Evolutionary conservation across 768 basidiomycete genomes (phyloP).

Genomic region (Suillus discolor): DNA sequence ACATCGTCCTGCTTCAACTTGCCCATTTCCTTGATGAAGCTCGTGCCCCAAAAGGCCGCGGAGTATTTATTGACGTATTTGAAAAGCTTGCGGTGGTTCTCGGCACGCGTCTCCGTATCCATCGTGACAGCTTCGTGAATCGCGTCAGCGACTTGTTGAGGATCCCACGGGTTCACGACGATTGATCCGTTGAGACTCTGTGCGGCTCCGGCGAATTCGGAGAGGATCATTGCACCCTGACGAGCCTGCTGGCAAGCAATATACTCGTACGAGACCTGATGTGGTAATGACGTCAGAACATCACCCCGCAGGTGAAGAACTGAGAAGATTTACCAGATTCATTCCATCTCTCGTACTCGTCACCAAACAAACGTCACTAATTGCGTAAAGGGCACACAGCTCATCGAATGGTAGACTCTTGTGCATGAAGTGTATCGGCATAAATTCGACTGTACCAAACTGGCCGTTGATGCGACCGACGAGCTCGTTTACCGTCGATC

Average conservation of each 20-base stretch:
- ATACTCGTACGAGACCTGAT: constrained; percentile 98
- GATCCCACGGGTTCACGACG: constrained; percentile 99
- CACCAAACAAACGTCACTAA: constrained; percentile 95
- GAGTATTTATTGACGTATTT: constrained; percentile 97
- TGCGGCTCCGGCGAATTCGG: constrained; percentile 97
- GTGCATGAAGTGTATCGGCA: constrained; percentile 99
- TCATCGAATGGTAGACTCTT: constrained; percentile 92
- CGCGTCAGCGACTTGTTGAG: constrained; percentile 97
- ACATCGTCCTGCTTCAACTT: constrained; percentile 50
- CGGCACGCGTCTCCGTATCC: constrained; percentile 77
- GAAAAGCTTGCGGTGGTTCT: constrained; percentile 95
- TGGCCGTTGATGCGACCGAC: constrained; percentile 98
- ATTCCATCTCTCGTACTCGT: constrained; percentile 97
- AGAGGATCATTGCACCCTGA: constrained; percentile 96
- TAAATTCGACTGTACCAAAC: constrained; percentile 98
- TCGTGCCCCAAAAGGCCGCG: constrained; percentile 89
- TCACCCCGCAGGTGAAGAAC: constrained; percentile 5
- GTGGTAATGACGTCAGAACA: constrained; percentile 13
- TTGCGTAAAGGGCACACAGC: constrained; percentile 94
- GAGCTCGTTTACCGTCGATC: constrained; percentile 94
- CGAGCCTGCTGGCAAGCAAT: constrained; percentile 92
- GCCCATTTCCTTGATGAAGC: constrained; percentile 85
- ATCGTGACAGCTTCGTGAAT: constrained; percentile 95
- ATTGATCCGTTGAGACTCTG: constrained; percentile 94
- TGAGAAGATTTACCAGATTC: constrained; percentile 80